These are phyloP conservation scores for Populus pruinosa DNA, from an alignment of 345 rosid genomes.

Conservation along the genomic window DNA sequence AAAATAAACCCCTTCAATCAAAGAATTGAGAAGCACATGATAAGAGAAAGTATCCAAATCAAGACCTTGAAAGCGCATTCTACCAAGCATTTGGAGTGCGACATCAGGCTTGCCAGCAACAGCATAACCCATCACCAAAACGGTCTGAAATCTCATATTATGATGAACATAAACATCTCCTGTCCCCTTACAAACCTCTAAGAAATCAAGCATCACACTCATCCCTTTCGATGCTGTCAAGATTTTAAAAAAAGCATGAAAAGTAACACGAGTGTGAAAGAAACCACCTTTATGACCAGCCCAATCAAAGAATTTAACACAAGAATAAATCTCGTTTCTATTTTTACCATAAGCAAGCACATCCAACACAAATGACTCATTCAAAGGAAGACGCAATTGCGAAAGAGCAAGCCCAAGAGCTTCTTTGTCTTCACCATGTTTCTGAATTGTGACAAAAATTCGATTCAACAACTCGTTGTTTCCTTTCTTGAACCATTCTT, in stretches of 20 bases:
- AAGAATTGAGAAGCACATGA: conserved; percentile 64
- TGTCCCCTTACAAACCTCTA: conserved; percentile 27
- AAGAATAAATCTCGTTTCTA: conserved; percentile 46
- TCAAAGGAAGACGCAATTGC: neutral
- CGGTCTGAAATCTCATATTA: conserved; percentile 39
- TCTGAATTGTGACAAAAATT: conserved; percentile 40
- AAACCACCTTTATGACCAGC: conserved; percentile 68
- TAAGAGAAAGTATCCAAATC: conserved; percentile 66
- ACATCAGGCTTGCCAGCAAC: conserved; percentile 60
- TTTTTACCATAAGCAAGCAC: conserved; percentile 48
- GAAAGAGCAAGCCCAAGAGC: neutral
- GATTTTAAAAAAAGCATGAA: conserved; percentile 66
- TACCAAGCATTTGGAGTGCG: conserved; percentile 73
- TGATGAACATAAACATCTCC: conserved; percentile 1
- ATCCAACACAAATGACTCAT: conserved; percentile 50
- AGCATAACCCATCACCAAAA: conserved; percentile 72
- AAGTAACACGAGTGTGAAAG: conserved; percentile 60
- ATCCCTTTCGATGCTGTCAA: conserved; percentile 44
- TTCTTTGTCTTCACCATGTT: conserved; percentile 25
- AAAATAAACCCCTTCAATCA: conserved; percentile 59
- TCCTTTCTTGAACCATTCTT: conserved; percentile 53
- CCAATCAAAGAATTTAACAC: conserved; percentile 92
- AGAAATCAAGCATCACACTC: conserved; percentile 43
- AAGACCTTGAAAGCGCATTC: conserved; percentile 67
- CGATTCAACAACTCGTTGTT: conserved; percentile 29